These are phyloP conservation scores for Alternaria sp. DNA, from an alignment of 2,329 filamentous ascomycete genomes.

Conservation along the genomic window DNA sequence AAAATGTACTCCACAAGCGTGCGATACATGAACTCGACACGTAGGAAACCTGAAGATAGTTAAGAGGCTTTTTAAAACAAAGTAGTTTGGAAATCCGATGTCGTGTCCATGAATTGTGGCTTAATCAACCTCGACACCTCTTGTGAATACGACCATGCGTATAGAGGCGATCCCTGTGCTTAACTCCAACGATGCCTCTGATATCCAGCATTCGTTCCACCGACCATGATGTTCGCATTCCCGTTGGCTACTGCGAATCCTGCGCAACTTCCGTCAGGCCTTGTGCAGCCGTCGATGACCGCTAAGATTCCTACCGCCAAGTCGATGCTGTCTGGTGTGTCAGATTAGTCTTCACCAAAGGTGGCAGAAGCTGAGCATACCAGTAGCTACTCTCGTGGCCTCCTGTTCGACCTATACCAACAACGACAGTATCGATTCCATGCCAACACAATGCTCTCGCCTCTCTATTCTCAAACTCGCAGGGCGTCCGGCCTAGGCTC, in stretches of 20 bases:
- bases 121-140: too few relatives aligned
- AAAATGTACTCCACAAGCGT: not conserved
- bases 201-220: conserved; percentile 9
- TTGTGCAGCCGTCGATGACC: conserved; percentile 16
- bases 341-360: not conserved
- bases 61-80: not conserved
- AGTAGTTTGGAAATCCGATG: not conserved
- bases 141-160: not conserved
- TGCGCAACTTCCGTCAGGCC: conserved; percentile 6
- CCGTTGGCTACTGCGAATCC: conserved; percentile 13
- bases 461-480: conserved; percentile 9
- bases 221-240: conserved; percentile 14
- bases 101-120: not conserved
- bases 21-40: not conserved
- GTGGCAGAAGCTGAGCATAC: not conserved
- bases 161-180: not conserved
- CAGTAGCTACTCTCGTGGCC: conserved; percentile 3
- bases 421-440: not conserved
- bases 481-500: conserved; percentile 9
- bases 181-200: not conserved
- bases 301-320: conserved; percentile 15
- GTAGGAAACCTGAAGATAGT: not conserved
- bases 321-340: conserved; percentile 3
- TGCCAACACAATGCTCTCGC: conserved; percentile 1
- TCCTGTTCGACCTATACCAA: not conserved